These are phyloP conservation scores for Ceratobasidium sp. DNA, from an alignment of 1,284 basidiomycete genomes.

Conservation along the genomic window DNA sequence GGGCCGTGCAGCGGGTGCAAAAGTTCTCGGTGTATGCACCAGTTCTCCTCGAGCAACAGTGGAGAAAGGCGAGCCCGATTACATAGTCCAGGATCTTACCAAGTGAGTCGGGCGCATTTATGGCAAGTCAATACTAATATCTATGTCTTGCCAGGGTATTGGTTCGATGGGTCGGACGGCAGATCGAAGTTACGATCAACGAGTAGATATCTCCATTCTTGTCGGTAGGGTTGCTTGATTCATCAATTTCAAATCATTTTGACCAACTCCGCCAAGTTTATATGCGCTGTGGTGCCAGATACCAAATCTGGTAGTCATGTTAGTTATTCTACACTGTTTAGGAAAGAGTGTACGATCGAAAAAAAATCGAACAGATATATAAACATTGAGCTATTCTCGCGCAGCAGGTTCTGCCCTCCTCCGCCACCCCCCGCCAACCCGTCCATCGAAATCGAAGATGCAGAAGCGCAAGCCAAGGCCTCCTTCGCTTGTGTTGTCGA, in stretches of 20 bases:
- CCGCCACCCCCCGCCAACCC: not conserved
- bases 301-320: not conserved
- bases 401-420: not conserved
- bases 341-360: not conserved
- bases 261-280: not conserved
- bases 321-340: not conserved
- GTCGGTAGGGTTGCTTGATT: not conserved
- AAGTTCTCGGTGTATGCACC: conserved; percentile 83
- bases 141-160: conserved; percentile 40
- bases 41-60: conserved; percentile 75
- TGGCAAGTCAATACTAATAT: not conserved
- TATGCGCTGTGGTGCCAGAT: not conserved
- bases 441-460: not conserved
- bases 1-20: conserved; percentile 78
- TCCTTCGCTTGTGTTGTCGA: conserved; percentile 1
- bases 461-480: conserved; percentile 6
- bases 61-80: conserved; percentile 64
- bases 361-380: not conserved
- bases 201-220: conserved; percentile 27
- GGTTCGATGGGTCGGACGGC: conserved; percentile 45
- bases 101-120: conserved; percentile 57
- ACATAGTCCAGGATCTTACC: conserved; percentile 71
- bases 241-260: not conserved
- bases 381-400: not conserved
- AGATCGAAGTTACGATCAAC: conserved; percentile 48